Percentiles rank a stretch among this genome's conserved stretches.
Conservation (phyloP, 306 rosid genomes). For the Ochetophila trinervis region DNA sequence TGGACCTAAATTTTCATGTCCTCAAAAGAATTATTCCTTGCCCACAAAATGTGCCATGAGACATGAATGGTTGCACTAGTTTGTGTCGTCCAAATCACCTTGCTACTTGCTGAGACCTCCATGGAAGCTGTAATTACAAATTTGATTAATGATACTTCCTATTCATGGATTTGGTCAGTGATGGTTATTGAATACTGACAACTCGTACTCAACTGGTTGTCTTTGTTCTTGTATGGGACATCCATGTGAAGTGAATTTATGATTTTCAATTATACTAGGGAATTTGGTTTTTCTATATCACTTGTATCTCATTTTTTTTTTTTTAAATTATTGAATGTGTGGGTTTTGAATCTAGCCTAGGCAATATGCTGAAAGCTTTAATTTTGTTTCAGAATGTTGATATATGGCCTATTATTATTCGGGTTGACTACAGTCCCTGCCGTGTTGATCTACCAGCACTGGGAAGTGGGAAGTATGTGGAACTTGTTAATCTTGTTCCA, state of each 20-base stretch:
- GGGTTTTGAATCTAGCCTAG: neutral
- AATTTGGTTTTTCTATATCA: slow-evolving; percentile 11
- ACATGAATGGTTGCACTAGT: neutral
- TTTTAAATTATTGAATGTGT: neutral
- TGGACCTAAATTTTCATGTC: neutral
- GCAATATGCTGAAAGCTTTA: slow-evolving; percentile 21
- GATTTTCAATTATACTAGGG: slow-evolving; percentile 12
- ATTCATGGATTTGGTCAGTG: neutral
- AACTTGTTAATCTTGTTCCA: slow-evolving; percentile 86
- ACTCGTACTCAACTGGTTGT: neutral
- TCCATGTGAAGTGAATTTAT: slow-evolving; percentile 7
- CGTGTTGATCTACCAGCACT: slow-evolving; percentile 86
- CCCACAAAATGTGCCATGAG: neutral
- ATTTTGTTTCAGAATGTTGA: slow-evolving; percentile 75
- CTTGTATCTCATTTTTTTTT: slow-evolving; percentile 1
- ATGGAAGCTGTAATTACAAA: neutral
- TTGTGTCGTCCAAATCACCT: neutral
- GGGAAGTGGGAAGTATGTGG: slow-evolving; percentile 83
- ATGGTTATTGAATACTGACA: neutral
- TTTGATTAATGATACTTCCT: neutral
- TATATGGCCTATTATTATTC: slow-evolving; percentile 73
- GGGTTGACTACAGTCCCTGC: slow-evolving; percentile 86
- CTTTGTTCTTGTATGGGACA: neutral
- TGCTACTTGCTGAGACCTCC: neutral
- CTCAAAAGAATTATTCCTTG: neutral